Evolutionary conservation across 169 alveolate genomes (phyloP).

Genomic region (Prorocentrum cordatum): DNA sequence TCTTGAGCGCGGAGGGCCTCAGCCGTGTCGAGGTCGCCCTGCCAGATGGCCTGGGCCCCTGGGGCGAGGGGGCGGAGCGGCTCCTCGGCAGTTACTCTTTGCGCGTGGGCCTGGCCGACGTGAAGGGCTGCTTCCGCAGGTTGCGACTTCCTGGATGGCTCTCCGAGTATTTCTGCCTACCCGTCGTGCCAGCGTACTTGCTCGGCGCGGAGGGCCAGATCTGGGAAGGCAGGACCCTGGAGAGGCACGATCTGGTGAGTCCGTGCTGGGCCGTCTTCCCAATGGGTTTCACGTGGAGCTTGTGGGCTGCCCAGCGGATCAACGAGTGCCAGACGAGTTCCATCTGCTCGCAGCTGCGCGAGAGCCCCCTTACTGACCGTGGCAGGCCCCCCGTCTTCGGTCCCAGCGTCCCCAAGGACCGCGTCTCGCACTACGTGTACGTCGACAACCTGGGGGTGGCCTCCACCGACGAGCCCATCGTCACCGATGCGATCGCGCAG

Average conservation of each 20-base stretch:
- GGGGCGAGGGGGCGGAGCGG: background rate
- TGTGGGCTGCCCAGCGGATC: background rate
- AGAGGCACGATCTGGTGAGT: background rate
- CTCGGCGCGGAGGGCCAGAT: background rate
- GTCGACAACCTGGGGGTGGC: constrained; percentile 6
- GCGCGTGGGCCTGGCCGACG: background rate
- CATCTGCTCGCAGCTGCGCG: background rate
- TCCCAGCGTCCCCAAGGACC: background rate
- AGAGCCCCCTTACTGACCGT: background rate
- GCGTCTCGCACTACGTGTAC: background rate
- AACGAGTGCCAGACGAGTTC: background rate
- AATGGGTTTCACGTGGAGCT: constrained; percentile 16
- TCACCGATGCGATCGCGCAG: background rate
- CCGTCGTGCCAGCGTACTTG: background rate
- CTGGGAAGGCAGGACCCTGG: background rate
- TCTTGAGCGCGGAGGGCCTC: background rate
- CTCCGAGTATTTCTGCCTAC: background rate
- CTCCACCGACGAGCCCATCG: background rate
- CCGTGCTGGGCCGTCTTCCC: background rate
- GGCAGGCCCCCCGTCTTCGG: background rate
- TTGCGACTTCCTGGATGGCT: background rate
- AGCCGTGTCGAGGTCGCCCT: background rate
- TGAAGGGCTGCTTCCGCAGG: constrained; percentile 14
- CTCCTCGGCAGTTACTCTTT: background rate
- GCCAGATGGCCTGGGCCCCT: background rate